phyloP scores from a whole-genome alignment of 2,329 filamentous ascomycete species.

The Diplocarpon rosae region DNA sequence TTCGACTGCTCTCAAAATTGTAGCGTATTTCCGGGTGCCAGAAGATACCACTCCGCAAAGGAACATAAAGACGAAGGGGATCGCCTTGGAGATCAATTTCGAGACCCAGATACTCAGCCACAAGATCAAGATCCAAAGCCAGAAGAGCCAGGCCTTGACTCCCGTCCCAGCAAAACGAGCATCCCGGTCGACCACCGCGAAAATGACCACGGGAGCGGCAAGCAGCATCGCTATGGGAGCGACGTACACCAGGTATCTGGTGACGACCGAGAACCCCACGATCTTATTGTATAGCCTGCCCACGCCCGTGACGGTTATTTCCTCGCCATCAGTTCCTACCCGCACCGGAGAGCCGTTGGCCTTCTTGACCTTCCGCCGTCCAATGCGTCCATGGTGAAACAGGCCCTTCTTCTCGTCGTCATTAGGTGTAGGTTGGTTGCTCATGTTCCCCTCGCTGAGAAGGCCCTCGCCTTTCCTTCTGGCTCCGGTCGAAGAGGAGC shows the following conservation, averaged over 20 bases:
- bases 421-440: slow-evolving; percentile 12
- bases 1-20: slow-evolving; percentile 51
- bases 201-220: slow-evolving; percentile 48
- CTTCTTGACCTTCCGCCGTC: slow-evolving; percentile 39
- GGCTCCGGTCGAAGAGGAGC: slow-evolving; percentile 43
- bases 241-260: slow-evolving; percentile 58
- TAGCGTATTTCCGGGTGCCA: slow-evolving; percentile 60
- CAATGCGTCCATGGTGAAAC: slow-evolving; percentile 19
- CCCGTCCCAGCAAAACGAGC: slow-evolving; percentile 25
- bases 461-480: slow-evolving; percentile 34
- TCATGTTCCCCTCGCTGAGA: slow-evolving; percentile 9
- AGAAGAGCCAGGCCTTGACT: slow-evolving; percentile 47
- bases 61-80: slow-evolving; percentile 56
- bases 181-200: slow-evolving; percentile 17
- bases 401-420: slow-evolving; percentile 23
- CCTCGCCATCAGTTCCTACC: slow-evolving; percentile 38
- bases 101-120: slow-evolving; percentile 58
- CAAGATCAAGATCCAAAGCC: slow-evolving; percentile 57
- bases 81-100: slow-evolving; percentile 50
- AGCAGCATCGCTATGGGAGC: slow-evolving; percentile 51
- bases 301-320: slow-evolving; percentile 50
- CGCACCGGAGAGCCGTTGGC: slow-evolving; percentile 31
- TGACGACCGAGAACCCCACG: slow-evolving; percentile 50
- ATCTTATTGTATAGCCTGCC: slow-evolving; percentile 55
- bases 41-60: slow-evolving; percentile 58